These are phyloP conservation scores for Venturia nashicola DNA, from an alignment of 2,329 filamentous ascomycete species.

Conservation along the genomic window DNA sequence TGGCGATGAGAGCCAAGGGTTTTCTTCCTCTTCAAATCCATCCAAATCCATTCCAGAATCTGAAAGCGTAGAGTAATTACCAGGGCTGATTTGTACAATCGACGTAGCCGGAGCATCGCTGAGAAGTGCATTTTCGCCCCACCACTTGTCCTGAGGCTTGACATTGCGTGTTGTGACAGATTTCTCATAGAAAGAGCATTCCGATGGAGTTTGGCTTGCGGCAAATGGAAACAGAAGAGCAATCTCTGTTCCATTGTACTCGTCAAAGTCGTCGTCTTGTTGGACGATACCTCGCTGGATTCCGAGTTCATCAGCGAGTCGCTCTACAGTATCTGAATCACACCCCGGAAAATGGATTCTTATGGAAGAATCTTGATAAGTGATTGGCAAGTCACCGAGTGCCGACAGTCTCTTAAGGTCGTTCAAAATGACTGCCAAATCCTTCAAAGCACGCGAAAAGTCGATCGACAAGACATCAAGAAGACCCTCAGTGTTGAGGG, in stretches of 20 bases:
- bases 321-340: conserved; percentile 69
- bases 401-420: conserved; percentile 68
- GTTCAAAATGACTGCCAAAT: conserved; percentile 64
- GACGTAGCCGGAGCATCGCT: background rate
- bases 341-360: conserved; percentile 86
- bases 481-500: conserved; percentile 70
- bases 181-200: conserved; percentile 34
- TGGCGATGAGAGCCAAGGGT: conserved; percentile 41
- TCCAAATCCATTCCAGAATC: conserved; percentile 28
- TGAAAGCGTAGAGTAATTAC: conserved; percentile 20
- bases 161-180: conserved; percentile 16
- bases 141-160: conserved; percentile 1
- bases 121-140: conserved; percentile 15
- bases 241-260: conserved; percentile 53
- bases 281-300: conserved; percentile 65
- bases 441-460: conserved; percentile 76
- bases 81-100: background rate
- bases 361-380: conserved; percentile 51
- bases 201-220: conserved; percentile 41
- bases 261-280: conserved; percentile 68
- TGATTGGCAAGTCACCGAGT: conserved; percentile 74
- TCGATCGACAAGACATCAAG: conserved; percentile 77
- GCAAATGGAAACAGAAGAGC: conserved; percentile 82
- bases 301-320: conserved; percentile 76
- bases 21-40: conserved; percentile 27